Evolutionary conservation across 192 early-diverging fungal species (phyloP).

Genomic region (Coemansia sp.): DNA sequence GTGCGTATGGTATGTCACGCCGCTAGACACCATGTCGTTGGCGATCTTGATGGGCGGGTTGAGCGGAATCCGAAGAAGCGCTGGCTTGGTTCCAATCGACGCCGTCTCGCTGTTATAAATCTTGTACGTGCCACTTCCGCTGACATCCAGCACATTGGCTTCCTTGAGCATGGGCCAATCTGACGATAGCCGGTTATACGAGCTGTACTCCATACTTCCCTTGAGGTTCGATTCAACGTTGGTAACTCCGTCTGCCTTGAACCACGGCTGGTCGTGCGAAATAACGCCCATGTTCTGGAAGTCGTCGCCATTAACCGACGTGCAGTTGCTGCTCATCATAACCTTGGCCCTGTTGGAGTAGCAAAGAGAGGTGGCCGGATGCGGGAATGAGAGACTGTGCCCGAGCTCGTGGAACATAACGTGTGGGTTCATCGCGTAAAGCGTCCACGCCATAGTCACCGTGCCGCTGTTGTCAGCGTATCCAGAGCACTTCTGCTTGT

Average conservation of each 20-base stretch:
- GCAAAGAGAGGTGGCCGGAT: background rate
- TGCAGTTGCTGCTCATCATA: constrained; percentile 9
- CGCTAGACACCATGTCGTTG: background rate
- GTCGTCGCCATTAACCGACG: background rate
- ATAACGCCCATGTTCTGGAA: constrained; percentile 9
- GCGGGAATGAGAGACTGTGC: background rate
- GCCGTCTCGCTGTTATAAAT: constrained; percentile 3
- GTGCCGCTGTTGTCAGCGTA: background rate
- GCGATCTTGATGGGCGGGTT: background rate
- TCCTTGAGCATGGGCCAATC: constrained; percentile 5
- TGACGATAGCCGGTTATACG: background rate
- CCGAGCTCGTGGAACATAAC: constrained; percentile 9
- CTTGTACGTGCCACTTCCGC: background rate
- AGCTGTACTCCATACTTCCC: constrained; percentile 1
- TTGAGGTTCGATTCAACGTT: background rate
- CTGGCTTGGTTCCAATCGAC: background rate
- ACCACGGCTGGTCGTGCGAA: constrained; percentile 3
- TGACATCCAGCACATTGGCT: background rate
- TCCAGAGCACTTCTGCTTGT: background rate
- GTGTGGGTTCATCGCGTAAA: background rate
- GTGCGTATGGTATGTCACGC: background rate
- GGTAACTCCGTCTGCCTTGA: constrained; percentile 3
- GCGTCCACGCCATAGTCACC: background rate
- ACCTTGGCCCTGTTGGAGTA: background rate
- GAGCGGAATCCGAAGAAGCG: background rate